These are phyloP conservation scores for Cadophora gregata DNA, from an alignment of 2,329 filamentous ascomycete species.

Conservation along the genomic window DNA sequence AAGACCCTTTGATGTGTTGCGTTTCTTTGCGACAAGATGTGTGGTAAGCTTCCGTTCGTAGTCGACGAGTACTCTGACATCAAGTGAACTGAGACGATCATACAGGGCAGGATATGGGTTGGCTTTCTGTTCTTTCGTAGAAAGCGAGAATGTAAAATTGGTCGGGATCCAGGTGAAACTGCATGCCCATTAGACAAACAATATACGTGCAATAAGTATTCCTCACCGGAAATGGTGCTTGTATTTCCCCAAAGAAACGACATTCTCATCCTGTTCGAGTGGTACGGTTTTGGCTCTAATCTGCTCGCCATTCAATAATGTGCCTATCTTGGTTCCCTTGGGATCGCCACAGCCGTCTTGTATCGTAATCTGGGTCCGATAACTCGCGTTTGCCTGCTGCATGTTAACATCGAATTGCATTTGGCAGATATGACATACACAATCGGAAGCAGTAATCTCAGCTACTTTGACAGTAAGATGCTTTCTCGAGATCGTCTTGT, in stretches of 20 bases:
- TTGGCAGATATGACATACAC: conserved; percentile 54
- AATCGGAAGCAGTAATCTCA: conserved; percentile 67
- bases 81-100: conserved; percentile 77
- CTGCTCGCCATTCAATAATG: conserved; percentile 74
- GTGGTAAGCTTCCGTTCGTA: conserved; percentile 77
- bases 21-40: conserved; percentile 86
- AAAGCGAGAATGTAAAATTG: conserved; percentile 82
- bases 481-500: conserved; percentile 86
- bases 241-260: conserved; percentile 75
- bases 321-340: conserved; percentile 79
- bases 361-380: conserved; percentile 72
- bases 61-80: conserved; percentile 81
- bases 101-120: conserved; percentile 68
- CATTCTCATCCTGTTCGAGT: conserved; percentile 63
- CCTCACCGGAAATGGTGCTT: conserved; percentile 64
- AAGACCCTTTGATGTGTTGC: conserved; percentile 86
- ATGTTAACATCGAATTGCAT: conserved; percentile 15
- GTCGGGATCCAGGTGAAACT: conserved; percentile 82
- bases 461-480: conserved; percentile 82
- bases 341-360: conserved; percentile 62
- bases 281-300: conserved; percentile 66
- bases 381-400: conserved; percentile 32
- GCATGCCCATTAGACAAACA: neutral
- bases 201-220: conserved; percentile 11
- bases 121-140: conserved; percentile 70